These are phyloP conservation scores for Pleomassaria siparia DNA, from an alignment of 2,329 filamentous ascomycete genomes.

Conservation along the genomic window DNA sequence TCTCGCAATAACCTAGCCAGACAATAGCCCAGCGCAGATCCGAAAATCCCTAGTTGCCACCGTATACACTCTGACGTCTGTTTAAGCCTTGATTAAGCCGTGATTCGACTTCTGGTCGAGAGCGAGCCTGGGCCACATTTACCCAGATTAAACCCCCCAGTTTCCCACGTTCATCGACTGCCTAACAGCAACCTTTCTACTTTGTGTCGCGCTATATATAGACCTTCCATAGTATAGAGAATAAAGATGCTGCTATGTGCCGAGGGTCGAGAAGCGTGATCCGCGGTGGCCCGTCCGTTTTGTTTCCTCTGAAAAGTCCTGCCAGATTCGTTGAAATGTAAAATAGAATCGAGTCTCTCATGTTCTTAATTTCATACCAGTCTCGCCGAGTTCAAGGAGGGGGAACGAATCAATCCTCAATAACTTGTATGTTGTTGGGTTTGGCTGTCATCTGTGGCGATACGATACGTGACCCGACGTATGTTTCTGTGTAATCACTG, in stretches of 20 bases:
- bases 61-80: constrained; percentile 21
- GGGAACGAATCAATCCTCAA: too few relatives aligned
- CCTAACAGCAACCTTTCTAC: constrained; percentile 1
- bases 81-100: constrained; percentile 17
- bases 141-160: constrained; percentile 10
- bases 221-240: neutral
- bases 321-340: neutral
- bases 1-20: neutral
- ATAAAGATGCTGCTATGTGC: neutral
- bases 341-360: constrained; percentile 1
- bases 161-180: constrained; percentile 1
- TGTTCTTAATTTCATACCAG: constrained; percentile 4
- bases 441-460: too few relatives aligned
- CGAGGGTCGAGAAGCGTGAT: constrained; percentile 1
- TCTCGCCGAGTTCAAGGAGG: neutral
- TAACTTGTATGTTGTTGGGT: too few relatives aligned
- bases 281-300: neutral
- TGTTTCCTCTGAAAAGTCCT: neutral
- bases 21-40: neutral
- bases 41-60: constrained; percentile 13
- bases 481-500: too few relatives aligned
- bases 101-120: neutral
- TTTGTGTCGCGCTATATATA: neutral
- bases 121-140: constrained; percentile 6
- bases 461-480: too few relatives aligned